Percentiles rank a stretch among this genome's conserved stretches.
Conservation (phyloP, 2,329 filamentous ascomycete genomes). For the Aurifilum marmelostoma region DNA sequence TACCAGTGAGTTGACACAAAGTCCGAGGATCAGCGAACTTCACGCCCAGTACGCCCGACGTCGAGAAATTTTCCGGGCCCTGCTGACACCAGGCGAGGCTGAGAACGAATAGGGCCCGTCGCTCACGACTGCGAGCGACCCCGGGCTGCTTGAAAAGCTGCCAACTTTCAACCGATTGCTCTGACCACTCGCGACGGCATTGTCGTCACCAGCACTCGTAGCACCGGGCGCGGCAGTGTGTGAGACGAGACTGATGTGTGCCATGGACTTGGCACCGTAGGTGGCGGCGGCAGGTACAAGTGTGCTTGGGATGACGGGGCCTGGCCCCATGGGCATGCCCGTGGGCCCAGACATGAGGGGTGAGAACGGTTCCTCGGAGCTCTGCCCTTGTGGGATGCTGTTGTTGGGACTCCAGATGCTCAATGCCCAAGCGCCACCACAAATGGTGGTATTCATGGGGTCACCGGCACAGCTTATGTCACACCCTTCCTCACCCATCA, state of each 20-base stretch:
- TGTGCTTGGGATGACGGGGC: slow-evolving; percentile 1
- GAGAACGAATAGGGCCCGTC: background rate
- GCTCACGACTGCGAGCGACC: background rate
- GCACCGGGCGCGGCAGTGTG: background rate
- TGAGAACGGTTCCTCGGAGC: background rate
- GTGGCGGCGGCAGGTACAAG: background rate
- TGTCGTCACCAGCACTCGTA: background rate
- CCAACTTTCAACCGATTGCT: background rate
- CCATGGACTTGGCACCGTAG: background rate
- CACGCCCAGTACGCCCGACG: slow-evolving; percentile 15
- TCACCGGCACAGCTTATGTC: slow-evolving; percentile 55
- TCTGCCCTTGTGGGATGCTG: slow-evolving; percentile 28
- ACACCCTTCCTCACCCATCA: slow-evolving; percentile 51
- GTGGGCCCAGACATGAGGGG: background rate
- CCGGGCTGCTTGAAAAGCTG: background rate
- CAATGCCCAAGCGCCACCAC: slow-evolving; percentile 53
- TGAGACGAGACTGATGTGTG: background rate
- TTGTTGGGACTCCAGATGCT: slow-evolving; percentile 48
- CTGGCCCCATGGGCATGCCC: slow-evolving; percentile 8
- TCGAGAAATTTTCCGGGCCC: background rate
- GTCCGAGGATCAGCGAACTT: background rate
- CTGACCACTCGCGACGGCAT: no score
- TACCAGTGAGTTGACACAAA: background rate
- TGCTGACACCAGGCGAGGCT: background rate
- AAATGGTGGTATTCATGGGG: slow-evolving; percentile 43